Evolutionary conservation across 2,329 filamentous ascomycete species (phyloP), one percentile per base, ranked within the genome.

Genomic region (Epichloe sp.): DNA sequence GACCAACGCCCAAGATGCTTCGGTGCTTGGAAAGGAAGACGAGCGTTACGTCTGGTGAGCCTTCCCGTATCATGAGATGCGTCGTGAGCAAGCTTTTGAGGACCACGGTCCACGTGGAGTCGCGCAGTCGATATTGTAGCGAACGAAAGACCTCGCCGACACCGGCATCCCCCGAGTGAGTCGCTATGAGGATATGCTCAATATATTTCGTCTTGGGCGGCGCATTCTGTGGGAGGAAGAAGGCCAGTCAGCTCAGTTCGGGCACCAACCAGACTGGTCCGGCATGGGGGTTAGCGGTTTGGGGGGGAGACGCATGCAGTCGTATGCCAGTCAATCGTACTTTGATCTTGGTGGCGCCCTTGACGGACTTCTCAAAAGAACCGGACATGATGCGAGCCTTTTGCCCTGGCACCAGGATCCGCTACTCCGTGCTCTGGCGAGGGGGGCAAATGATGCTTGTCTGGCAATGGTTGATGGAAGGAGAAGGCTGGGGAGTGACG

Each of bases 181-280:
- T 98, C 56, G 93, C 91, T 58, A 96, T 79, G 52, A 98, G 79
- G 64, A 98, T 96, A 66, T 96, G 89, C 69, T 98, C 93, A 73
- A 98, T 94, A 73, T 97, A 98, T 72, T 98, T 98, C 52, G 91
- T 93, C 74, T 98, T 98, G 48, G 93, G 93, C 55, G 93, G 88
- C 59, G 93, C 93, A 70, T 90, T 86, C 88, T 94, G 46, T 7
- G 44, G 43, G 19, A 2, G n/a, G n/a, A 45, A 19, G 15, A 47
- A 34, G 14, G 14, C 34, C 35, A 34, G 45, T 44, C 17, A 46
- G 44, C 47, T 41, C 17, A 43, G 48, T 17, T 49, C 34, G 34
- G 15, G 40, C 19, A 49, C 8, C 40, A 26, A 37, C 8, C 31
- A 31, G 31, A 31, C 19, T 37, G n/a, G 26, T 31, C 21, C 21